Evolutionary conservation across 352 stramenopile genomes (phyloP).

Genomic region (Thalassiosira pacifica): DNA sequence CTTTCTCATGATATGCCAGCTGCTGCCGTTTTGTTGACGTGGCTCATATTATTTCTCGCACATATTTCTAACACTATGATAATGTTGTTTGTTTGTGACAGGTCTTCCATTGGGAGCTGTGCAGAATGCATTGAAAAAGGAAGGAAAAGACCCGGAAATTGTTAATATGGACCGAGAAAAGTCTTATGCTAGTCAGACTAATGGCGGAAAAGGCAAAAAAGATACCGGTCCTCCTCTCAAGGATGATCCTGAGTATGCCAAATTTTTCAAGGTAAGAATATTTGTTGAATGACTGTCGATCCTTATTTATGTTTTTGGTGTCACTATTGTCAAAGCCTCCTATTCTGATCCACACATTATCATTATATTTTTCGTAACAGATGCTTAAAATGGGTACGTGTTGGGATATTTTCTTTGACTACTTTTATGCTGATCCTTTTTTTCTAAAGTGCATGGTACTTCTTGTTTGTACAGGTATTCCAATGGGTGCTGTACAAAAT

Average conservation of each 20-base stretch:
- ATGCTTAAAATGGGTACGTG: slow-evolving; percentile 89
- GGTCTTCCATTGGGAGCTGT: too few species aligned
- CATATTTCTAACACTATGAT: too few species aligned
- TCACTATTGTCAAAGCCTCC: too few species aligned
- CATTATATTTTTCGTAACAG: slow-evolving; percentile 21
- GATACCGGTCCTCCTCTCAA: slow-evolving; percentile 58
- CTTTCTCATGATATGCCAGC: too few species aligned
- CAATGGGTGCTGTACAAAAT: slow-evolving; percentile 90
- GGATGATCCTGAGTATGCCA: slow-evolving; percentile 79
- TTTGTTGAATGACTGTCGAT: too few species aligned
- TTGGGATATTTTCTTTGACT: slow-evolving; percentile 16
- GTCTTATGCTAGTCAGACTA: slow-evolving; percentile 50
- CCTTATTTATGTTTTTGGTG: background rate
- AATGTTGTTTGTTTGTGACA: too few species aligned
- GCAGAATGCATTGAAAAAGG: slow-evolving; percentile 91
- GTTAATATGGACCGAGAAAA: slow-evolving; percentile 75
- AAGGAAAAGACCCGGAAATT: slow-evolving; percentile 86
- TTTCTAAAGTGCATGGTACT: background rate
- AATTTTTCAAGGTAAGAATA: slow-evolving; percentile 92
- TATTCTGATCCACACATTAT: too few species aligned
- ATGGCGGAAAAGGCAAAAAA: background rate
- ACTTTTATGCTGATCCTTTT: background rate
- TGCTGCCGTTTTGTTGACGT: too few species aligned
- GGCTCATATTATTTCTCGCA: too few species aligned
- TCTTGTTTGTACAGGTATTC: slow-evolving; percentile 72